These are phyloP conservation scores for Penstemon davidsonii DNA, from an alignment of 257 asterid genomes.

Conservation along the genomic window DNA sequence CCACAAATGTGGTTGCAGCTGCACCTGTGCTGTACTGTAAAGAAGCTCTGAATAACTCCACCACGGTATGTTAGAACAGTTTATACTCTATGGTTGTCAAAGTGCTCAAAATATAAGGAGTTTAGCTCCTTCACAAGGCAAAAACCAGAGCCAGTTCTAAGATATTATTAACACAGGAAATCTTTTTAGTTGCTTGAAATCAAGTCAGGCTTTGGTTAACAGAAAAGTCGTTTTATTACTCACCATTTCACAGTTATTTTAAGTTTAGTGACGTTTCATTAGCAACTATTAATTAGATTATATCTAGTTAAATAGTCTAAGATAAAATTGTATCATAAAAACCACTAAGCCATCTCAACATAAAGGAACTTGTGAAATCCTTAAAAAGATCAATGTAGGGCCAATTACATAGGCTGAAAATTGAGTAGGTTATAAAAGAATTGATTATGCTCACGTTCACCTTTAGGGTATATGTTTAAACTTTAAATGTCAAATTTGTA, in stretches of 20 bases:
- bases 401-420: not conserved
- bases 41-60: constrained; percentile 59
- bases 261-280: not conserved
- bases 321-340: no score
- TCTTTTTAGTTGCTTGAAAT: not conserved
- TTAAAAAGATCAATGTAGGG: not conserved
- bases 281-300: no score
- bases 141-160: not conserved
- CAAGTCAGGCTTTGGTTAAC: not conserved
- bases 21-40: constrained; percentile 94
- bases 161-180: not conserved
- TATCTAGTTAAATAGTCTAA: no score
- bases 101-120: not conserved
- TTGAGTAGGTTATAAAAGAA: not conserved
- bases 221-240: not conserved
- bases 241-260: no score
- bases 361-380: no score
- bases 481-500: not conserved
- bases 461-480: not conserved
- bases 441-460: not conserved
- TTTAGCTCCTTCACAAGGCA: constrained; percentile 11
- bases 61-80: constrained; percentile 55
- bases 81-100: constrained; percentile 10
- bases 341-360: not conserved
- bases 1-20: constrained; percentile 92